These are phyloP conservation scores for Carallia brachiata DNA, from an alignment of 345 rosid genomes.

Conservation along the genomic window DNA sequence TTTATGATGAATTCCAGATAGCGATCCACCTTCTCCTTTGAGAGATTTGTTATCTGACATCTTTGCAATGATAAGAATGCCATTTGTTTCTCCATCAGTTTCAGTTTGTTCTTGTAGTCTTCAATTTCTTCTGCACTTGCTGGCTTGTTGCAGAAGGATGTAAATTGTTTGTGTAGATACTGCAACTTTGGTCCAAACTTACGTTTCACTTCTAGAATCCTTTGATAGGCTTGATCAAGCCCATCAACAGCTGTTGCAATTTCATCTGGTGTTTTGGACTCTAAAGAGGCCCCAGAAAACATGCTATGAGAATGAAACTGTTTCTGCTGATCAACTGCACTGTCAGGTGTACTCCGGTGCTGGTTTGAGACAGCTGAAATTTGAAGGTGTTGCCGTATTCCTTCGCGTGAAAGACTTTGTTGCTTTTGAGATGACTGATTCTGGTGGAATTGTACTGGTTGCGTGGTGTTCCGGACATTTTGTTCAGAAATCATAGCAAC, in stretches of 20 bases:
- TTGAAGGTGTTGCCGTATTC: conserved; percentile 7
- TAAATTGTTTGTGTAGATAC: not conserved
- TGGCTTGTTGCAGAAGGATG: too few species aligned
- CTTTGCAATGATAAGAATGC: too few species aligned
- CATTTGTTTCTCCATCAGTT: too few species aligned
- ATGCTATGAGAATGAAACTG: not conserved
- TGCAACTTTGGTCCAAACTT: not conserved
- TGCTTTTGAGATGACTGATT: conserved; percentile 7
- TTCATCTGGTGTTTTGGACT: conserved; percentile 6
- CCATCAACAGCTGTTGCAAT: conserved; percentile 4
- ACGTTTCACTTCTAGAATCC: conserved; percentile 5
- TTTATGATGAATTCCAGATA: too few species aligned
- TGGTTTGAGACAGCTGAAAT: not conserved
- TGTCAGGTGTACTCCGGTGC: not conserved
- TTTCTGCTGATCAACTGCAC: too few species aligned
- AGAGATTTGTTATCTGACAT: too few species aligned
- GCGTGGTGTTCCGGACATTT: not conserved
- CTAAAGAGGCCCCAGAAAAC: conserved; percentile 1
- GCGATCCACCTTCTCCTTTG: too few species aligned
- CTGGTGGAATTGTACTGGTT: conserved; percentile 1
- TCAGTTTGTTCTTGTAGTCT: too few species aligned
- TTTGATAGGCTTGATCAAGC: conserved; percentile 12
- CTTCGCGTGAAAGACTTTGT: not conserved
- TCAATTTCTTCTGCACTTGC: too few species aligned
- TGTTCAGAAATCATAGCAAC: conserved; percentile 3